Evolutionary conservation across 164 flowering plant genomes (phyloP).

Genomic region (Tinospora cordifolia): DNA sequence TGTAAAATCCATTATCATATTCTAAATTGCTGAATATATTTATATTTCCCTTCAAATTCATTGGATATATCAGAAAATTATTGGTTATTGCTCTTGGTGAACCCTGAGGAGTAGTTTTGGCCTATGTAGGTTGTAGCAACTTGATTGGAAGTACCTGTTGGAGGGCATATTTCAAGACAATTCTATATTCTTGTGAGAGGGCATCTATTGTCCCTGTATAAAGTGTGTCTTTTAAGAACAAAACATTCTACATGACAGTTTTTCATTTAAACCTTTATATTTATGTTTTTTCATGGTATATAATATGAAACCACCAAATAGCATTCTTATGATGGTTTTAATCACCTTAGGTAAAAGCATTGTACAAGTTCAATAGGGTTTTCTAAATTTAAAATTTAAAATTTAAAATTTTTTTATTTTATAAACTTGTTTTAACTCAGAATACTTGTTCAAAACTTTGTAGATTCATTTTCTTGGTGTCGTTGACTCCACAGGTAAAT

Average conservation of each 20-base stretch:
- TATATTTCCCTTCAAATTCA: not conserved
- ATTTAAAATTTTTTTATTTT: not conserved
- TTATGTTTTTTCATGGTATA: not conserved
- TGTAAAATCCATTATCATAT: not conserved
- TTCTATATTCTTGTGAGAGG: not conserved
- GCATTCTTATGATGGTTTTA: not conserved
- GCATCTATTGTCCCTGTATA: not conserved
- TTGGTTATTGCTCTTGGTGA: not conserved
- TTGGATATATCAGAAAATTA: not conserved
- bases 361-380: too few species aligned
- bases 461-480: not conserved
- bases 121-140: not conserved
- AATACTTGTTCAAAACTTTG: not conserved
- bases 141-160: too few species aligned
- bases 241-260: too few species aligned
- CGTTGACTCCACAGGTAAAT: conserved; percentile 45
- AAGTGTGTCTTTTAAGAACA: not conserved
- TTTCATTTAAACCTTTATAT: not conserved
- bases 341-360: not conserved
- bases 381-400: too few species aligned
- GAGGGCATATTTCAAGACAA: too few species aligned
- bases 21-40: not conserved
- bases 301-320: not conserved
- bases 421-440: not conserved
- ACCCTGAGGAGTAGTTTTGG: not conserved